Conservation (phyloP, 305 asterid genomes). For the Solanum hybrid region DNA sequence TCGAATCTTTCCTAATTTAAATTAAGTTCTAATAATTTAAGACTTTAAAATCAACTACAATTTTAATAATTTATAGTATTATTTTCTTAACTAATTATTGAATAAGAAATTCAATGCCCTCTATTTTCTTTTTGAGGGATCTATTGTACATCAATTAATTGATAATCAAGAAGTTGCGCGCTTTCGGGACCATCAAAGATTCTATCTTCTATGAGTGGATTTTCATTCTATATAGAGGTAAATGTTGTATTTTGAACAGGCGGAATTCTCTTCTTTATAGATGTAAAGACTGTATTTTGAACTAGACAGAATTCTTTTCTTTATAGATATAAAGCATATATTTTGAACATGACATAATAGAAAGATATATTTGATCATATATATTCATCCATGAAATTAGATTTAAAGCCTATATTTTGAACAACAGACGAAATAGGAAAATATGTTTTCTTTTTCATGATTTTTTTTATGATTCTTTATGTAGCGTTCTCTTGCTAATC, state of each 20-base stretch:
- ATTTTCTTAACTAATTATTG: neutral
- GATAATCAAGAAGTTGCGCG: neutral
- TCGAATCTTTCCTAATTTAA: neutral
- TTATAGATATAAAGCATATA: too few species aligned
- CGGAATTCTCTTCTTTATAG: neutral
- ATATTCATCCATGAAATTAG: neutral
- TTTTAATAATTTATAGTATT: neutral
- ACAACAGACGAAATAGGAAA: neutral
- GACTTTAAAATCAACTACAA: neutral
- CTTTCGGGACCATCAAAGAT: too few species aligned
- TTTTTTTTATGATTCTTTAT: neutral
- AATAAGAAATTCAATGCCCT: neutral
- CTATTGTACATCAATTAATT: neutral
- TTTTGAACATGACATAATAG: too few species aligned
- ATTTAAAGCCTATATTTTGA: neutral
- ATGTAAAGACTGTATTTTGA: too few species aligned
- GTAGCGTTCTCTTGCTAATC: neutral
- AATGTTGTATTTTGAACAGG: too few species aligned
- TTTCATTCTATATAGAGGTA: neutral
- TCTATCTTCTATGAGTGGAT: too few species aligned
- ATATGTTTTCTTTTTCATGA: neutral
- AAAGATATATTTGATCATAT: too few species aligned
- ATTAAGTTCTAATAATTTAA: neutral
- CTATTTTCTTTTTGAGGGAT: neutral
- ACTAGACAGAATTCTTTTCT: neutral